Evolutionary conservation across 2,329 filamentous ascomycete genomes (phyloP).

Genomic region (Neopestalotiopsis sp.): DNA sequence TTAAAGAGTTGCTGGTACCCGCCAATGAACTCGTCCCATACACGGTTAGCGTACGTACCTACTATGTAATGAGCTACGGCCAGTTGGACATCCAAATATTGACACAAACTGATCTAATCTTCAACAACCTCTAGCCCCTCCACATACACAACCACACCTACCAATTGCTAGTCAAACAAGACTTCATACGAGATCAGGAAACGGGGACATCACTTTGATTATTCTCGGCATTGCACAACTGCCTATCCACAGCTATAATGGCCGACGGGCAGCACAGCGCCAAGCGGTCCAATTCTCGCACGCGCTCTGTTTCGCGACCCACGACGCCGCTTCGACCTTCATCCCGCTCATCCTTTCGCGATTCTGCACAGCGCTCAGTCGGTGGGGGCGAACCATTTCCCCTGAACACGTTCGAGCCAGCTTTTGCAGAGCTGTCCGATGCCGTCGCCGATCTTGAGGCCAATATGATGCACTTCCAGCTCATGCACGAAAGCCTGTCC

Average conservation of each 20-base stretch:
- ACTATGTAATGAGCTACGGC: too few relatives aligned
- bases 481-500: constrained; percentile 93
- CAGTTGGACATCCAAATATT: too few relatives aligned
- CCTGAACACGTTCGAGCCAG: constrained; percentile 82
- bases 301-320: constrained; percentile 65
- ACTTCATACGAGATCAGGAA: not conserved
- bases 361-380: constrained; percentile 66
- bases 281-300: constrained; percentile 22
- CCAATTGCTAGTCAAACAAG: too few relatives aligned
- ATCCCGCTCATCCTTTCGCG: constrained; percentile 86
- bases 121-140: too few relatives aligned
- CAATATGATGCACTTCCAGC: constrained; percentile 95
- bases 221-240: not conserved
- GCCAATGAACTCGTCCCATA: too few relatives aligned
- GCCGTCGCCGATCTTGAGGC: constrained; percentile 94
- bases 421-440: constrained; percentile 92
- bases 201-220: not conserved
- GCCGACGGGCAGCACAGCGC: constrained; percentile 7
- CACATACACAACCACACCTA: too few relatives aligned
- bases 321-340: constrained; percentile 91
- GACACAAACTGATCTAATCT: too few relatives aligned
- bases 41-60: too few relatives aligned
- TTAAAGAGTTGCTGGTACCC: too few relatives aligned
- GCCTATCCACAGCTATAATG: not conserved
- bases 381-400: constrained; percentile 65